These are phyloP conservation scores for Vachellia pachyceras DNA, from an alignment of 306 rosid species.

Conservation along the genomic window DNA sequence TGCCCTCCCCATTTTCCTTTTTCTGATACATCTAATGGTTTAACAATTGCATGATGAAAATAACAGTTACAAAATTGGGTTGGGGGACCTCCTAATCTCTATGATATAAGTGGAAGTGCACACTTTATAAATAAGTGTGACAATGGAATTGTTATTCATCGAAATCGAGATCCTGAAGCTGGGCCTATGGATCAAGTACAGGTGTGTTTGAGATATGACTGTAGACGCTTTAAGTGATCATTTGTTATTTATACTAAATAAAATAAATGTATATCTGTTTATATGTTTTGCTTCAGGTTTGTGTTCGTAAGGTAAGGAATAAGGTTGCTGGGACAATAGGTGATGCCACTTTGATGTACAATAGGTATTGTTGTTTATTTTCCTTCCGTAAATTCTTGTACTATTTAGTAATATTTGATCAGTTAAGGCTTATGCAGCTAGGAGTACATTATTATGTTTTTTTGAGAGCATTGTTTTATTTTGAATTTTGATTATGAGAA, in stretches of 20 bases:
- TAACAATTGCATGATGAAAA: conserved; percentile 59
- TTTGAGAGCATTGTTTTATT: neutral
- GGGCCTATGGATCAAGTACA: conserved; percentile 86
- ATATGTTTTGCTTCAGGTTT: conserved; percentile 55
- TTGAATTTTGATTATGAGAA: neutral
- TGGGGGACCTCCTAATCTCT: conserved; percentile 86
- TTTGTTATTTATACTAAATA: conserved; percentile 34
- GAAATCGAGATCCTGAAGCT: conserved; percentile 81
- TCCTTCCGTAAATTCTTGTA: conserved; percentile 27
- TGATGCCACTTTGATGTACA: conserved; percentile 67
- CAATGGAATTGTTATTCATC: conserved; percentile 91
- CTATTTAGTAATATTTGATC: neutral
- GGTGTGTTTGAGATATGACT: conserved; percentile 43
- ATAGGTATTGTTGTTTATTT: conserved; percentile 57
- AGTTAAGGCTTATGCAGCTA: neutral
- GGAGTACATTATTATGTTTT: neutral
- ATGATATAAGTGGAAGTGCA: conserved; percentile 96
- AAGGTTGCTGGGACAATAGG: conserved; percentile 92
- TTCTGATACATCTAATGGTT: conserved; percentile 34
- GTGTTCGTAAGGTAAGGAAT: conserved; percentile 85
- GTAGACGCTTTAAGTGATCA: neutral
- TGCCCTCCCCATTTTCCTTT: conserved; percentile 11
- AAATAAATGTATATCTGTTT: neutral
- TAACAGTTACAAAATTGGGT: conserved; percentile 79
- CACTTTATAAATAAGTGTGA: conserved; percentile 95